A percentile compares a stretch with the other conserved stretches of the same genome.
These are phyloP conservation scores for Phytopythium litorale DNA, from an alignment of 352 stramenopile genomes.

Conservation along the genomic window DNA sequence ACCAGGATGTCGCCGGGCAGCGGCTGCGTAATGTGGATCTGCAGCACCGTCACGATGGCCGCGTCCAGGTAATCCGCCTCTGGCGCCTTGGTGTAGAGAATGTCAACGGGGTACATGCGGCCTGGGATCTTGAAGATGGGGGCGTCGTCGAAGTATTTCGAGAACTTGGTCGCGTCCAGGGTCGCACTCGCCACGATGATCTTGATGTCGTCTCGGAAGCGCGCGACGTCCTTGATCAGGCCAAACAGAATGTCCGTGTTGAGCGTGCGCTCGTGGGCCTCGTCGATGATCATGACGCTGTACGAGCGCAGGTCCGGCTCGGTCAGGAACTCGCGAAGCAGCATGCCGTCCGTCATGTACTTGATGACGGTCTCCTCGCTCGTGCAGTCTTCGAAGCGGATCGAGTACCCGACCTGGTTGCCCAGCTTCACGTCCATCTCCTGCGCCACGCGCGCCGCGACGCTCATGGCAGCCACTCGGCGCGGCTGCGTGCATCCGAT, in stretches of 20 bases:
- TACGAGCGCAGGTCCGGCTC: constrained; percentile 97
- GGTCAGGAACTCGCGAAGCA: constrained; percentile 98
- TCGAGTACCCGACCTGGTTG: constrained; percentile 98
- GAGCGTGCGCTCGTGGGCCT: constrained; percentile 98
- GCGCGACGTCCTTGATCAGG: constrained; percentile 97
- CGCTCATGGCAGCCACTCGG: constrained; percentile 98
- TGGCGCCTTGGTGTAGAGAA: constrained; percentile 98
- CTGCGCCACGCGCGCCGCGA: constrained; percentile 97
- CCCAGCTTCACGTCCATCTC: constrained; percentile 98
- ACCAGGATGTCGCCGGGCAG: constrained; percentile 96
- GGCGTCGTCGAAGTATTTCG: constrained; percentile 98
- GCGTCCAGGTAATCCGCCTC: constrained; percentile 99
- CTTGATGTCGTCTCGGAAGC: constrained; percentile 96
- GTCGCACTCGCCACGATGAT: constrained; percentile 97
- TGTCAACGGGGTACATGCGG: constrained; percentile 94
- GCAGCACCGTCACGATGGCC: constrained; percentile 96
- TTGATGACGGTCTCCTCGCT: constrained; percentile 96
- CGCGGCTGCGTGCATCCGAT: constrained; percentile 95
- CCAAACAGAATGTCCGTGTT: constrained; percentile 99
- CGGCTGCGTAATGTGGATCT: constrained; percentile 99
- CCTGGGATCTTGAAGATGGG: constrained; percentile 99
- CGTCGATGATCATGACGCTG: constrained; percentile 98
- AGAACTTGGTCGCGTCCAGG: constrained; percentile 98
- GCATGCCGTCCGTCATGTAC: constrained; percentile 99
- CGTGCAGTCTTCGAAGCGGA: constrained; percentile 99